Base-by-base conservation (phyloP, 176 grass and related monocot species). In the Cymbopogon citratus region DNA sequence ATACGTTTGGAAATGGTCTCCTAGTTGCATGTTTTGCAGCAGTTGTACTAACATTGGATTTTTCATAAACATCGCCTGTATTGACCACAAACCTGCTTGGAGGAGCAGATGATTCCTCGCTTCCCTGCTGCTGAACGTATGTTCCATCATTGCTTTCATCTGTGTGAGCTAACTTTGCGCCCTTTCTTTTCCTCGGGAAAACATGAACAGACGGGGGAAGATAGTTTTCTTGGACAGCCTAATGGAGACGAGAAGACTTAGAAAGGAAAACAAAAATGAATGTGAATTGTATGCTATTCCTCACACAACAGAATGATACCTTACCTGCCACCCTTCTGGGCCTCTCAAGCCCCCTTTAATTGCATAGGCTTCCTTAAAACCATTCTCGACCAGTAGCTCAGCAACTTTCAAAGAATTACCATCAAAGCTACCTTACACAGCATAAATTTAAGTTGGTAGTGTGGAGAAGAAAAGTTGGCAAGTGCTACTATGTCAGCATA, bases 361-460 rank as follows among this genome's bases (percentile, higher is more conserved):
- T 78, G 96, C 88, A 85, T 93, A 99, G 18, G 91, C 80, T 86
- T 95, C 93, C 83, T 91, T 95, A 76, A 99, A 95, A 80, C 96
- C 96, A 78, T 92, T 99, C 36, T 93, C 91, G 74, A 90, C 63
- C 18, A 99, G 78, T 13, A 99, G 80, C 86, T 95, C 93, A 38
- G 93, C 93, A 80, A 99, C 89, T 91, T 90, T 91, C 51, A 91
- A 79, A 48, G 96, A 96, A 82, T 93, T 87, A 83, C 61, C 96
- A 85, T 93, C 96, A 81, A 99, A 99, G 91, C 96, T 99, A 95
- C 89, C 90, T 95, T 95, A 66, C 88, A 90, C 87, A 87, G 77
- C 51, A 87, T 64, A 90, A 88, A 56, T 7, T 70, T 74, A 57
- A 85, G 81, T 85, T 52, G 72, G 75, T 83, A 90, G 29, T 11